phyloP scores from a whole-genome alignment of 192 early-diverging fungal species.

The Entomortierella beljakovae region DNA sequence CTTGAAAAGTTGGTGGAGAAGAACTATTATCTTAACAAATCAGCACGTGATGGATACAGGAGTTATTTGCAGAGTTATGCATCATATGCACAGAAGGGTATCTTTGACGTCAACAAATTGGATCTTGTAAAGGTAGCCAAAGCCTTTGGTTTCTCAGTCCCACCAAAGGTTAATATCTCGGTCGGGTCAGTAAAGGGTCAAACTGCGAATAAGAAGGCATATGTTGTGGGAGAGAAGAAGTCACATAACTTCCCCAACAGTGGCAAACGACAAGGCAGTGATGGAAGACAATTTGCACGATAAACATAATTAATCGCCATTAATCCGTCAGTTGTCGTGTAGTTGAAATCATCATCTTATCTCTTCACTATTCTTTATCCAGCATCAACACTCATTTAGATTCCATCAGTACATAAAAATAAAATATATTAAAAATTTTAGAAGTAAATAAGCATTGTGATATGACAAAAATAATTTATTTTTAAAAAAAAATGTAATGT shows the following conservation, averaged over 20 bases:
- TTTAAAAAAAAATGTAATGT: too few species aligned
- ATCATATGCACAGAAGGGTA: constrained; percentile 94
- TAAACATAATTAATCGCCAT: constrained; percentile 1
- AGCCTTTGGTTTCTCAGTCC: constrained; percentile 96
- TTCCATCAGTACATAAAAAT: too few species aligned
- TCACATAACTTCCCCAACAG: constrained; percentile 41
- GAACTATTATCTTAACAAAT: constrained; percentile 98
- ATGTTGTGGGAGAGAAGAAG: constrained; percentile 52
- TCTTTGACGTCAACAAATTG: constrained; percentile 92
- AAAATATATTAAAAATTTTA: too few species aligned
- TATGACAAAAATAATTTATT: too few species aligned
- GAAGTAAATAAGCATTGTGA: too few species aligned
- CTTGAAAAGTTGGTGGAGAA: constrained; percentile 97
- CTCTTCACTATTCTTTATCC: too few species aligned
- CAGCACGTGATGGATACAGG: constrained; percentile 95
- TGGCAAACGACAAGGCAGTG: constrained; percentile 34
- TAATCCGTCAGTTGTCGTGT: neutral
- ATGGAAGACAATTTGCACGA: constrained; percentile 52
- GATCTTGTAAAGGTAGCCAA: constrained; percentile 93
- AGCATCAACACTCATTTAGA: too few species aligned
- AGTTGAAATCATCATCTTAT: neutral
- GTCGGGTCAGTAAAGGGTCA: constrained; percentile 59
- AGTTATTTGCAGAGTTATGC: constrained; percentile 97
- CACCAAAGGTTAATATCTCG: constrained; percentile 91
- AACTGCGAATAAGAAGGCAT: constrained; percentile 51